phyloP scores from a whole-genome alignment of 164 flowering plant species.

The Aristolochia fimbriata region DNA sequence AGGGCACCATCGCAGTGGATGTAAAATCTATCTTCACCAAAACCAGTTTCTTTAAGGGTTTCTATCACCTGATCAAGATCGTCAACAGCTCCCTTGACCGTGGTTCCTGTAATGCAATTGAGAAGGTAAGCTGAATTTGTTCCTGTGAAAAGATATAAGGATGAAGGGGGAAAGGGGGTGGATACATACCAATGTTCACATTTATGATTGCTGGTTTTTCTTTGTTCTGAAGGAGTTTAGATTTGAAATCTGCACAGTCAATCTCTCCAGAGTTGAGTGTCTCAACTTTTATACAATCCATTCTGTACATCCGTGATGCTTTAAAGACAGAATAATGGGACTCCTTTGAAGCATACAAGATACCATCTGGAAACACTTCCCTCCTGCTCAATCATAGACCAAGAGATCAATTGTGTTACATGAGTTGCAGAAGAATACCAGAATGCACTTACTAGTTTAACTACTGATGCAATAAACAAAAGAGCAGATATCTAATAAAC shows the following conservation, averaged over 20 bases:
- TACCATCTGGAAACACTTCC: slow-evolving; percentile 87
- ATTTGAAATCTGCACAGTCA: slow-evolving; percentile 68
- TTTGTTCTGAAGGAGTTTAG: slow-evolving; percentile 52
- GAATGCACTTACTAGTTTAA: neutral
- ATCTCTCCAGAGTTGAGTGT: slow-evolving; percentile 77
- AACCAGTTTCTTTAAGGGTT: slow-evolving; percentile 80
- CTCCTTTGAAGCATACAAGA: slow-evolving; percentile 75
- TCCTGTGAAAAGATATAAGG: too few relatives aligned
- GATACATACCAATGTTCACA: slow-evolving; percentile 67
- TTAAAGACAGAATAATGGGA: slow-evolving; percentile 90
- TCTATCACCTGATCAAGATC: slow-evolving; percentile 89
- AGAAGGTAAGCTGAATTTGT: neutral
- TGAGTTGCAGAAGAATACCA: neutral
- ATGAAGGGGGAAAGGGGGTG: slow-evolving; percentile 1
- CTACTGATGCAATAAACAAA: too few relatives aligned
- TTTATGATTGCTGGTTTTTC: slow-evolving; percentile 88
- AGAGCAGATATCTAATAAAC: too few relatives aligned
- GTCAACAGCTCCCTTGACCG: slow-evolving; percentile 97
- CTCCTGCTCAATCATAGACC: slow-evolving; percentile 41
- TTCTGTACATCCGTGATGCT: slow-evolving; percentile 94
- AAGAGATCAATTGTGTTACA: neutral
- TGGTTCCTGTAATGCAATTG: slow-evolving; percentile 54
- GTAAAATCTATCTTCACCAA: slow-evolving; percentile 65
- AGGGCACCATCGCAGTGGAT: slow-evolving; percentile 95
- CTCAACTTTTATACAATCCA: slow-evolving; percentile 72